Base-by-base conservation (phyloP, 805 yeast genomes). In the Yarrowia phangngaensis region DNA sequence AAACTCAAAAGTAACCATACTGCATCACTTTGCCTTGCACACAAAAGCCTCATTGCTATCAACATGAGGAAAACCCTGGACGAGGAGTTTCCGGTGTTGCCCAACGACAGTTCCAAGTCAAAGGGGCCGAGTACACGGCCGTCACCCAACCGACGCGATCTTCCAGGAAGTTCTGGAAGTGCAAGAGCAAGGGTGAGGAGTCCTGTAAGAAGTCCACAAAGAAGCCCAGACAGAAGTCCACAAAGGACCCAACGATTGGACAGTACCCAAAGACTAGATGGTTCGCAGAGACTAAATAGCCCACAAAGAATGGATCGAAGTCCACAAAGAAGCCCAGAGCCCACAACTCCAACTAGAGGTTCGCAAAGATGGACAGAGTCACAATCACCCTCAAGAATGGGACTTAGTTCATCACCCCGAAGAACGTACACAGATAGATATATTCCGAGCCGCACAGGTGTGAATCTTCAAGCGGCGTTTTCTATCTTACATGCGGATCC, bases 401-500 rank as follows among this genome's bases (percentile, higher is more conserved):
- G n/a, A 5, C 41, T 35, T 4, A 31, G 24, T 8, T 36, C 43
- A 1, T 31, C 43, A 0, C 17, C 31, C 2, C 17, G 43, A 15
- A 29, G 23, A 15, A 28, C 77, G 0, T 84, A 83, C 65, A 80
- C 84, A 54, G 98, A 89, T 64, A 70, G 97, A 50, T 87, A 79
- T 63, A 85, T 92, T 20, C 98, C 98, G 4, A 79, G 77, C 53
- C 68, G 98, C 40, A 80, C 85, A 1, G 95, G 95, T 0, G 76
- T 87, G 19, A 94, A 87, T 58, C 68, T 90, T 12, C 92, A 86
- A 59, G 87, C 96, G 0, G 95, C 95, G 6, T 82, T 79, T 62
- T 75, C 79, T 52, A 65, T 80, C 41, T 72, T 72, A 17, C 66
- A 67, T 45, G 75, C 70, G 51, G 75, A 69, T 13, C 60, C 53